phyloP scores from a whole-genome alignment of 257 asterid species.

The Phtheirospermum japonicum region DNA sequence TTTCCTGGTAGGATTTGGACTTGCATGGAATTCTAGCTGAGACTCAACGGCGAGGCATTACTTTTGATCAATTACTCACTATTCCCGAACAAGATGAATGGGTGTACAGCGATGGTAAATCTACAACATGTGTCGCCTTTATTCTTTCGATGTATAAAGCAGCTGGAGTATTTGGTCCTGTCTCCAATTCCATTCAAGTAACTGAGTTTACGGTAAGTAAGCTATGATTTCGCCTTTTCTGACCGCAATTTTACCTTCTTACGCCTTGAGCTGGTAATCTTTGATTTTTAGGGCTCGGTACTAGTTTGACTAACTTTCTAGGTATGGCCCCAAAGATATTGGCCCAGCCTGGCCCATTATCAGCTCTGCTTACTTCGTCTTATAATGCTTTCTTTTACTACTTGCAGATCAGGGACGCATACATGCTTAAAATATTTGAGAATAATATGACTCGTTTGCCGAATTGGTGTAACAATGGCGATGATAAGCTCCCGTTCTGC shows the following conservation, averaged over 20 bases:
- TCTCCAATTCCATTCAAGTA: constrained; percentile 82
- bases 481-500: constrained; percentile 71
- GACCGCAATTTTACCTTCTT: constrained; percentile 1
- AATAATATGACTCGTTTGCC: constrained; percentile 71
- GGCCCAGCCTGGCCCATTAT: too few relatives aligned
- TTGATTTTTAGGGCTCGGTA: too few relatives aligned
- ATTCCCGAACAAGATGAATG: constrained; percentile 98
- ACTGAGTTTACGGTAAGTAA: constrained; percentile 90
- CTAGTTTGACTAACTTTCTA: neutral
- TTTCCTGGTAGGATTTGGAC: constrained; percentile 59
- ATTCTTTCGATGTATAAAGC: constrained; percentile 92
- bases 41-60: constrained; percentile 85
- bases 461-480: constrained; percentile 71
- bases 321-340: neutral
- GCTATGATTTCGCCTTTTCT: neutral
- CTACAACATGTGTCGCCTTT: constrained; percentile 96
- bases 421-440: constrained; percentile 88
- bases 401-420: constrained; percentile 85
- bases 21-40: constrained; percentile 79
- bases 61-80: constrained; percentile 84
- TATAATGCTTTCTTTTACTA: neutral
- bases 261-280: neutral
- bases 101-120: constrained; percentile 97
- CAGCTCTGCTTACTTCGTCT: neutral
- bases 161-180: constrained; percentile 84